Base-by-base conservation (phyloP, 495 filamentous ascomycete species). In the Tuber calosporum region DNA sequence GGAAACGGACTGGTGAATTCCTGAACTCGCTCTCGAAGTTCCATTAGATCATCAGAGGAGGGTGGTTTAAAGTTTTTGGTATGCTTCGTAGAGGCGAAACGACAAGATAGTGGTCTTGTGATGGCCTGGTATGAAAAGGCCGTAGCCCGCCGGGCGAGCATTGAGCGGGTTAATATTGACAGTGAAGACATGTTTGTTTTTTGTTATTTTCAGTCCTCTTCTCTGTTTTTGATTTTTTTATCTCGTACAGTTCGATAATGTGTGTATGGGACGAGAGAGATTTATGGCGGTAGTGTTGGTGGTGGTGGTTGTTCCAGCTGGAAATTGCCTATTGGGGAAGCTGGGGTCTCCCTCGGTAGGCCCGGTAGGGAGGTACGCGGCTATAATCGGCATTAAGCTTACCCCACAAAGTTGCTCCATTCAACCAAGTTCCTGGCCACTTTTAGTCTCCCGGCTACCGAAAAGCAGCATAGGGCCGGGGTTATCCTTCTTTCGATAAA, bases 21-120 rank as follows among this genome's bases (percentile, higher is more conserved):
- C 76, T 94, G 93, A 20, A 97, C 94, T 22, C 92, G 86, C 79
- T 97, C 94, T 71, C 94, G 89, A 43, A 99, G 85, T 82, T 98
- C 94, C 5, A 87, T 72, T 20, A 99, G 87, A 67, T 98, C 96
- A 58, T 89, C 87, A 17, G 86, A 83, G 0, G 90, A 86, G 0
- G 95, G 95, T 43, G 93, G 87, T 9, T 84, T 85, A 83, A 99
- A 99, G 78, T 89, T 90, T 40, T 88, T 85, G 5, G 95, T 93
- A 83, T 97, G 95, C 81, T 97, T 97, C 19, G 91, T 91, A 42
- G 90, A 90, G 67, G 85, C 85, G 74, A 84, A 81, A 70, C 86
- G 82, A 83, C 79, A 73, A n/a, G 73, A 30, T 22, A 77, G 30
- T 43, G 71, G 74, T 42, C 45, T 69, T 43, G 74, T 30, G 45